Conservation (phyloP, 306 rosid genomes). For the Malus orientalis region DNA sequence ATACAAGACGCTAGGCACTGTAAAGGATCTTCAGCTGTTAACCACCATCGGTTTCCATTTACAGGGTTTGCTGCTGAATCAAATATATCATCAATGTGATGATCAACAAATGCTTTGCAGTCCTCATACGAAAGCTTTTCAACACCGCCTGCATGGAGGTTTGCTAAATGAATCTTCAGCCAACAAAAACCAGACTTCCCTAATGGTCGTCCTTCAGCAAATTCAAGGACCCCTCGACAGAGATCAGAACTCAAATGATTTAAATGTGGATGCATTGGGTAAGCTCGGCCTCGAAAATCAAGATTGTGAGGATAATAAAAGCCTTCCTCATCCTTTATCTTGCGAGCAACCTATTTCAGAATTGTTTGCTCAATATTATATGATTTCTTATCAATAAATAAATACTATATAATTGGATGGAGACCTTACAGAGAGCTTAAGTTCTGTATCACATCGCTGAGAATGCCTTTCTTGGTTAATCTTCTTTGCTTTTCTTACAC, state of each 20-base stretch:
- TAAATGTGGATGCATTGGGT: conserved; percentile 90
- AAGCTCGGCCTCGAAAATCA: conserved; percentile 89
- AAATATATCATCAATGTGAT: conserved; percentile 58
- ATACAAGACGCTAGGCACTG: conserved; percentile 85
- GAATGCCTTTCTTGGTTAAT: conserved; percentile 79
- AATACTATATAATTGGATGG: conserved; percentile 1
- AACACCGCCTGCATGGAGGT: conserved; percentile 60
- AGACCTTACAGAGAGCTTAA: conserved; percentile 78
- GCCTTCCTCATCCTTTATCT: conserved; percentile 76
- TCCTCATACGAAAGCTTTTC: conserved; percentile 74
- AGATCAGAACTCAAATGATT: conserved; percentile 89
- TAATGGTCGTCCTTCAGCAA: conserved; percentile 71
- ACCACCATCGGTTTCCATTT: conserved; percentile 79
- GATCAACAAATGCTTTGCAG: conserved; percentile 65
- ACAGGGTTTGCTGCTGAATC: conserved; percentile 76
- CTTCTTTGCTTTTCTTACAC: conserved; percentile 34
- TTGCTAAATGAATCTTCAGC: conserved; percentile 84
- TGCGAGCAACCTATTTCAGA: conserved; percentile 66
- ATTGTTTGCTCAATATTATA: conserved; percentile 12
- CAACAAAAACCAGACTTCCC: conserved; percentile 73
- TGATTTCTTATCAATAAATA: background rate
- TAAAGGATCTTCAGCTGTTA: conserved; percentile 84
- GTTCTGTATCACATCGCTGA: conserved; percentile 74
- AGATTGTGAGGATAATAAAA: conserved; percentile 90
- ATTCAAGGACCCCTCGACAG: conserved; percentile 80